Base-by-base conservation (phyloP, 306 rosid species). In the Adenanthera pavonina region DNA sequence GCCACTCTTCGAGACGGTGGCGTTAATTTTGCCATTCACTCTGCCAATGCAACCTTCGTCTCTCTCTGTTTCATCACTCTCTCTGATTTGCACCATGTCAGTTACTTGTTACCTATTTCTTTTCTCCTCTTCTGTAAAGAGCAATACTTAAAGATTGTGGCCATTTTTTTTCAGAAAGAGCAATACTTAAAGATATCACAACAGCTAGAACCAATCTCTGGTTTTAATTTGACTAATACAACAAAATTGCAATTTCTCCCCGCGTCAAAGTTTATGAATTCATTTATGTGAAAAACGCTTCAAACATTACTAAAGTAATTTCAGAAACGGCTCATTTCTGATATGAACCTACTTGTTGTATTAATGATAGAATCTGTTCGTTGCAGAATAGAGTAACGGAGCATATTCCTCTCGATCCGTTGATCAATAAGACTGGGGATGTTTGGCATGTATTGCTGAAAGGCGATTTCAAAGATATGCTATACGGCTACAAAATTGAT, bases 381-480 rank as follows among this genome's bases (percentile, higher is more conserved):
- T 33, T 89, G 88, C 89, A 95, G 99, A 88, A 89, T 88, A 85
- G 77, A 65, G 98, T 93, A 70, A 88, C 92, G 10, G 92, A 92
- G 83, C 84, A 82, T 79, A 82, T 95, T 81, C 33, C 82, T 41
- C 95, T 93, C 35, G 93, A 95, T 82, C 94, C 96, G 11, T 59
- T 78, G 75, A 38, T 84, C 52, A 95, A 93, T 85, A 91, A 80
- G 87, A 93, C 97, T 46, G 99, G 98, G 40, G 78, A 84, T 85
- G 93, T 95, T 44, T 95, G 99, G 99, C 99, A 93, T 83, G 93
- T 92, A 57, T 88, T 93, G 75, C 56, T 95, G 2, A 86, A 84
- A 87, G 99, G 98, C 64, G 97, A 93, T 88, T 89, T 95, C 71
- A 85, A 62, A 64, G 90, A 93, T 64, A 88, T 91, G 90, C 90